Percentiles rank a stretch among this genome's conserved stretches.
phyloP scores from a whole-genome alignment of 2,329 filamentous ascomycete genomes.

The Colletotrichum sp. region DNA sequence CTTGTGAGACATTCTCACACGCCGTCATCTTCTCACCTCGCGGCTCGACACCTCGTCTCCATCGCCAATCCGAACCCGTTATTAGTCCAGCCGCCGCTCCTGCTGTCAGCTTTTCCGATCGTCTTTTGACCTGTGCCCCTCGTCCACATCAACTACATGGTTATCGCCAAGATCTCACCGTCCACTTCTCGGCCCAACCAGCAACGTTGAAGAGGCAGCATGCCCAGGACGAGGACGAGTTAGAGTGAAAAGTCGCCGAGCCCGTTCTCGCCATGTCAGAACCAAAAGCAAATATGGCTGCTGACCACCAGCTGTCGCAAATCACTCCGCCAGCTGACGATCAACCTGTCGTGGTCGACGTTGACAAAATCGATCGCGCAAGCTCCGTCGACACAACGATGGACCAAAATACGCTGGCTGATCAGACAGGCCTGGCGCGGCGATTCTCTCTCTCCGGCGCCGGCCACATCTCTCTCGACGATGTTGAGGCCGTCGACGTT shows the following conservation, averaged over 20 bases:
- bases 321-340: neutral
- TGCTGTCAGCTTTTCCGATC: neutral
- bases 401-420: constrained; percentile 22
- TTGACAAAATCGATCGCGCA: constrained; percentile 35
- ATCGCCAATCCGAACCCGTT: neutral
- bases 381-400: constrained; percentile 37
- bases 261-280: neutral
- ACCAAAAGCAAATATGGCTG: neutral
- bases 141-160: neutral
- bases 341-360: constrained; percentile 18
- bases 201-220: neutral
- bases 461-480: constrained; percentile 47
- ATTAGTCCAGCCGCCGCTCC: neutral
- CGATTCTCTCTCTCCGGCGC: constrained; percentile 36
- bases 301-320: neutral
- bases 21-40: neutral
- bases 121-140: neutral
- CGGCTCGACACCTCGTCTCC: neutral
- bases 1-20: too few relatives aligned
- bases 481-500: constrained; percentile 61
- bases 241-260: neutral
- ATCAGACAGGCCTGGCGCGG: constrained; percentile 13
- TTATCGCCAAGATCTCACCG: neutral
- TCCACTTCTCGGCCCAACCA: neutral
- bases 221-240: neutral